A percentile compares a stretch with the other conserved stretches of the same genome.
Conservation (phyloP, 2,329 filamentous ascomycete species). For the Ilyonectria robusta region DNA sequence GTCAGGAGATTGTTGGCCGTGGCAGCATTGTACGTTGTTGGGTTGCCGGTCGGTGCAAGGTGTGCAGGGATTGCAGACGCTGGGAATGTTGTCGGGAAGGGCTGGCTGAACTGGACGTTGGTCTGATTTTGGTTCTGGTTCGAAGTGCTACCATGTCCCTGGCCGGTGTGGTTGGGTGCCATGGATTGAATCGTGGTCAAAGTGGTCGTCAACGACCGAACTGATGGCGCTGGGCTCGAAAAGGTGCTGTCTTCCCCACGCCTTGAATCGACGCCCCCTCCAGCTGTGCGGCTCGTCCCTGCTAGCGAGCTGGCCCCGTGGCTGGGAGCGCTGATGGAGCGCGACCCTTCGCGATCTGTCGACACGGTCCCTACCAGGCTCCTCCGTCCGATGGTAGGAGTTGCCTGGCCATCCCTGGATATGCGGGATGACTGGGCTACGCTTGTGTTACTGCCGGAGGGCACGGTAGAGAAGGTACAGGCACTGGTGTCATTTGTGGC, state of each 20-base stretch:
- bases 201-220: conserved; percentile 85
- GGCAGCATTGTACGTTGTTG: conserved; percentile 81
- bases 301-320: conserved; percentile 77
- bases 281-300: conserved; percentile 80
- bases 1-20: conserved; percentile 87
- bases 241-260: conserved; percentile 84
- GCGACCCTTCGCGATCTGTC: conserved; percentile 83
- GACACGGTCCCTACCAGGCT: conserved; percentile 85
- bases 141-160: conserved; percentile 52
- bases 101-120: conserved; percentile 74
- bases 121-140: conserved; percentile 56
- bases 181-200: conserved; percentile 88
- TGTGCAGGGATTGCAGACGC: conserved; percentile 82
- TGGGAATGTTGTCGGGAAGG: conserved; percentile 74
- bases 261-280: conserved; percentile 75
- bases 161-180: conserved; percentile 66
- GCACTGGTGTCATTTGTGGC: conserved; percentile 60
- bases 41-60: conserved; percentile 70
- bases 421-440: conserved; percentile 71
- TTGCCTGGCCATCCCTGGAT: conserved; percentile 70
- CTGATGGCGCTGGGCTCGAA: conserved; percentile 85
- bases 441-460: conserved; percentile 69
- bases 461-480: conserved; percentile 69
- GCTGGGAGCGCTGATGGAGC: conserved; percentile 82
- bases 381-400: conserved; percentile 75